Conservation (phyloP, 202 grass and related monocot species). For the Zoysia matrella region DNA sequence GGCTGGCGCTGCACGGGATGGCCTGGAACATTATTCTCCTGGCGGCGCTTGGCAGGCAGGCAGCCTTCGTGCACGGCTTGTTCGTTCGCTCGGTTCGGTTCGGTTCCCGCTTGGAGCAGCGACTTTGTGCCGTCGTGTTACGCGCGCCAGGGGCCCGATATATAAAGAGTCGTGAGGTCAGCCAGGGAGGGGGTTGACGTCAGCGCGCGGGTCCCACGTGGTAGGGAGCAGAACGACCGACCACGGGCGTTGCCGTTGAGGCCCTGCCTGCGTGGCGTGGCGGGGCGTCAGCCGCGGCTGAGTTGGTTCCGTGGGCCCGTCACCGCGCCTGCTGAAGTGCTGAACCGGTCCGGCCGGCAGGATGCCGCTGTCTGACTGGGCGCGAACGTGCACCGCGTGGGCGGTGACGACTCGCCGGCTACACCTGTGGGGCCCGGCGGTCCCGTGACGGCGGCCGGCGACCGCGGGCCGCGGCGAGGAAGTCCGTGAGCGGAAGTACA, state of each 20-base stretch:
- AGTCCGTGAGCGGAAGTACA: not conserved
- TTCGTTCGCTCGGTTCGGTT: not conserved
- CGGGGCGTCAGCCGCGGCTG: slow-evolving; percentile 53
- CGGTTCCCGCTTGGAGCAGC: not conserved
- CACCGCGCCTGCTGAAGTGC: not conserved
- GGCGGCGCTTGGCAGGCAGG: not conserved
- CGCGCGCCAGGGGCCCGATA: not conserved
- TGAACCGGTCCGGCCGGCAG: slow-evolving; percentile 7
- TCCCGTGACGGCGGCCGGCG: slow-evolving; percentile 6
- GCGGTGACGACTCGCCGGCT: not conserved
- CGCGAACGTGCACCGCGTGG: slow-evolving; percentile 25
- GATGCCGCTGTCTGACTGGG: not conserved
- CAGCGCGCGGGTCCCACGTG: slow-evolving; percentile 26
- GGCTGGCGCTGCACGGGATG: slow-evolving; percentile 70
- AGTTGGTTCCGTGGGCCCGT: slow-evolving; percentile 16
- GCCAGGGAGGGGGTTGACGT: slow-evolving; percentile 7
- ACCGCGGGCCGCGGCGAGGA: not conserved
- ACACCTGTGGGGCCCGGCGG: not conserved
- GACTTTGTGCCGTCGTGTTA: slow-evolving; percentile 3
- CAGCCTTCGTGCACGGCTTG: not conserved
- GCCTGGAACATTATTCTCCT: slow-evolving; percentile 67
- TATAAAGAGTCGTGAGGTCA: slow-evolving; percentile 50
- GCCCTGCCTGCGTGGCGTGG: slow-evolving; percentile 32
- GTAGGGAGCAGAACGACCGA: not conserved
- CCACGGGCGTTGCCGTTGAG: no score